A percentile compares a stretch with the other conserved stretches of the same genome.
phyloP scores from a whole-genome alignment of 371 early-diverging fungal species.

The Lichtheimia ramosa region DNA sequence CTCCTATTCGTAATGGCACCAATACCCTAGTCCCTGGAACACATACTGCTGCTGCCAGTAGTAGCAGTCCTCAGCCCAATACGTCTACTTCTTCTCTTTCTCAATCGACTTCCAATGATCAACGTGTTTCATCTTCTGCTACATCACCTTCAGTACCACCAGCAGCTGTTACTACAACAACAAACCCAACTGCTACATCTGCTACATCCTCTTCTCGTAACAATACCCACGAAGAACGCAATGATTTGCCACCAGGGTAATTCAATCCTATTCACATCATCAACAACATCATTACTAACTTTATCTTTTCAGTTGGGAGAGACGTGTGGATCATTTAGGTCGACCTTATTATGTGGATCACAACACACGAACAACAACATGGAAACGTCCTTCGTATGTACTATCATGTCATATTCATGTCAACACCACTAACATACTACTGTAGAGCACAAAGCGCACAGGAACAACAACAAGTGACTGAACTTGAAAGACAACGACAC shows the following conservation, averaged over 20 bases:
- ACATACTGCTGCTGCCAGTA: constrained; percentile 10
- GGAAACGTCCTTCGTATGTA: constrained; percentile 65
- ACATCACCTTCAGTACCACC: constrained; percentile 8
- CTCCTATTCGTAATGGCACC: constrained; percentile 39
- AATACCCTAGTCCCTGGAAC: constrained; percentile 43
- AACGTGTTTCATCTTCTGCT: not conserved
- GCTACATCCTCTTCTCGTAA: constrained; percentile 5
- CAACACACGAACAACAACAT: constrained; percentile 69
- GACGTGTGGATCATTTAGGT: constrained; percentile 66
- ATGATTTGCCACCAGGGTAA: constrained; percentile 74
- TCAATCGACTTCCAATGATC: not conserved
- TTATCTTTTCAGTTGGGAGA: constrained; percentile 60
- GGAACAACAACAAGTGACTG: constrained; percentile 59
- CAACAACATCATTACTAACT: not conserved
- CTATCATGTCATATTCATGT: not conserved
- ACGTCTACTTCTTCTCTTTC: not conserved
- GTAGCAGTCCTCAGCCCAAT: not conserved
- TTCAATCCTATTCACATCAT: constrained; percentile 16
- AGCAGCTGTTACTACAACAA: constrained; percentile 10
- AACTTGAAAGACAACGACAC: constrained; percentile 74
- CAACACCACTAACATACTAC: constrained; percentile 6
- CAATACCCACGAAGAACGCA: constrained; percentile 23
- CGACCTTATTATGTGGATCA: constrained; percentile 77
- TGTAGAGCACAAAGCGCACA: constrained; percentile 42
- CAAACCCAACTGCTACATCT: constrained; percentile 6